Percentiles rank a stretch among this genome's conserved stretches.
Evolutionary conservation across 2,329 filamentous ascomycete species (phyloP).

Genomic region (Colletotrichum orbiculare): DNA sequence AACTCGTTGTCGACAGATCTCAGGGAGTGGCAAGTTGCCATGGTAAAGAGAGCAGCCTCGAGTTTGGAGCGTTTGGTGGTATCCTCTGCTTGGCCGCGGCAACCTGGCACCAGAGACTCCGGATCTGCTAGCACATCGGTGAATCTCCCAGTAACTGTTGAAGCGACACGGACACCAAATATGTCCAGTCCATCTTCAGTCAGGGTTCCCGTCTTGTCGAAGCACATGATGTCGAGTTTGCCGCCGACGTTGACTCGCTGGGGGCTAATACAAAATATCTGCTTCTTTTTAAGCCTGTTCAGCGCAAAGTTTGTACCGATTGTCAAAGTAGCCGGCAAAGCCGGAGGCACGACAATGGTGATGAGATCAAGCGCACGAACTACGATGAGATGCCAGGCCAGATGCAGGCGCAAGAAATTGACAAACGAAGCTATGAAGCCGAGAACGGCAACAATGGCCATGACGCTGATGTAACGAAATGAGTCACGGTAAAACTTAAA

Average conservation of each 20-base stretch:
- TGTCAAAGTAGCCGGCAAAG: conserved; percentile 91
- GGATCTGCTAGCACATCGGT: conserved; percentile 79
- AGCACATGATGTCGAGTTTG: conserved; percentile 95
- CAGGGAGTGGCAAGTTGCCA: conserved; percentile 97
- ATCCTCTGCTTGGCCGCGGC: conserved; percentile 24
- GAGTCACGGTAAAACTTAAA: conserved; percentile 99
- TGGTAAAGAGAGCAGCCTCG: conserved; percentile 83
- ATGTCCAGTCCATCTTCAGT: conserved; percentile 97
- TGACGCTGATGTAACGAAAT: conserved; percentile 97
- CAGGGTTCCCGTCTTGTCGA: conserved; percentile 98
- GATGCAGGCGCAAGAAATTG: conserved; percentile 87
- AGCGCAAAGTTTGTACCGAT: conserved; percentile 98
- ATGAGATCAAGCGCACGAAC: conserved; percentile 94
- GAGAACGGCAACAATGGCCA: conserved; percentile 85
- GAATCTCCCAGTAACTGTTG: conserved; percentile 71
- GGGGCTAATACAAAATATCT: conserved; percentile 97
- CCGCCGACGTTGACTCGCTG: conserved; percentile 97
- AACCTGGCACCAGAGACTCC: conserved; percentile 64
- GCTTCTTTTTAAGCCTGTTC: conserved; percentile 83
- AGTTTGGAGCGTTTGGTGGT: conserved; percentile 38
- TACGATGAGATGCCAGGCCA: conserved; percentile 91
- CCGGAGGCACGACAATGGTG: conserved; percentile 96
- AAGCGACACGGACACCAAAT: conserved; percentile 84
- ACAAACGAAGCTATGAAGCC: conserved; percentile 92
- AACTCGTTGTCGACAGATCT: conserved; percentile 88